phyloP scores from a whole-genome alignment of 371 early-diverging fungal genomes.

The Mycotypha africana region DNA sequence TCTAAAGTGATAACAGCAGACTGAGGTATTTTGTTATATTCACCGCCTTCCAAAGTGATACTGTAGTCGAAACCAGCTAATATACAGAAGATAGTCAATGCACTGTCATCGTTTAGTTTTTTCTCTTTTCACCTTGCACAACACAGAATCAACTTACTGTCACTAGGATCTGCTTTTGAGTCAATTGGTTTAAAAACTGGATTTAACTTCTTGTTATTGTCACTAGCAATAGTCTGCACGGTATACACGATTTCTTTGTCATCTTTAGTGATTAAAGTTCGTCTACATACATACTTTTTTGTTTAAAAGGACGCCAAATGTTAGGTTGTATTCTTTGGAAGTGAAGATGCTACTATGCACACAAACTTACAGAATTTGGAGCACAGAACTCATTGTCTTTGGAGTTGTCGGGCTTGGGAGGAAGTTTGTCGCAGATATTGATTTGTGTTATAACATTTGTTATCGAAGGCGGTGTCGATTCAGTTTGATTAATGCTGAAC shows the following conservation, averaged over 20 bases:
- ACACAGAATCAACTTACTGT: no score
- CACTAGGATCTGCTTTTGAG: slow-evolving; percentile 15
- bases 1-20: slow-evolving; percentile 23
- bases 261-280: slow-evolving; percentile 6
- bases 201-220: slow-evolving; percentile 6
- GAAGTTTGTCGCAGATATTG: slow-evolving; percentile 23
- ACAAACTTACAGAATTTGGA: slow-evolving; percentile 22
- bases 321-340: no score
- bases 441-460: slow-evolving; percentile 11
- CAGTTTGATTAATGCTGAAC: slow-evolving; percentile 12
- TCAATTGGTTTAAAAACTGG: slow-evolving; percentile 14
- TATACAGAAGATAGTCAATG: background rate
- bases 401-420: slow-evolving; percentile 13
- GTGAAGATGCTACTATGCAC: no score
- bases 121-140: slow-evolving; percentile 1
- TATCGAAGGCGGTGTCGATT: slow-evolving; percentile 12
- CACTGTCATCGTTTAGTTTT: background rate
- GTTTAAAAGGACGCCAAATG: no score
- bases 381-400: slow-evolving; percentile 14
- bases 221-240: slow-evolving; percentile 24
- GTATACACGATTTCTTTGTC: background rate
- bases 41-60: slow-evolving; percentile 21
- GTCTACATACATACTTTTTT: slow-evolving; percentile 23
- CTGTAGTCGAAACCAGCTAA: slow-evolving; percentile 21
- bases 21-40: slow-evolving; percentile 5